These are phyloP conservation scores for Irpex rosettiformis DNA, from an alignment of 1,284 basidiomycete species.

Conservation along the genomic window DNA sequence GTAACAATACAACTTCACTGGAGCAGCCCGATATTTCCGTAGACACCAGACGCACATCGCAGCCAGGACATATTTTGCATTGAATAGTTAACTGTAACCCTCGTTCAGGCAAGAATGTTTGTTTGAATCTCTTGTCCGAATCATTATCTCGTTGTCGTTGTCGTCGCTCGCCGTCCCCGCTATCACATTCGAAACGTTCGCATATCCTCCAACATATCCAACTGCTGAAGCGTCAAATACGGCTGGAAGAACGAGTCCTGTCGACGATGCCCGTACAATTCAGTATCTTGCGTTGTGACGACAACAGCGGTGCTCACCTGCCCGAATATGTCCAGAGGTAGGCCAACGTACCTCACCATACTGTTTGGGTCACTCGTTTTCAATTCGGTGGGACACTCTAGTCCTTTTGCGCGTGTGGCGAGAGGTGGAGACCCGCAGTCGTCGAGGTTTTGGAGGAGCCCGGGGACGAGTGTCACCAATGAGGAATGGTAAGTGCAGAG, in stretches of 20 bases:
- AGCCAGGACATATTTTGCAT: too few species aligned
- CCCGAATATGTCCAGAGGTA: slow-evolving; percentile 87
- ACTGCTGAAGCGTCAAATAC: slow-evolving; percentile 93
- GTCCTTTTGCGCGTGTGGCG: slow-evolving; percentile 62
- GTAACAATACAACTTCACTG: too few species aligned
- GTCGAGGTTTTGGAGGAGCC: slow-evolving; percentile 83
- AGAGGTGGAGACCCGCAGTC: slow-evolving; percentile 92
- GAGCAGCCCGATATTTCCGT: too few species aligned
- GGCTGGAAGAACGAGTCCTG: slow-evolving; percentile 97
- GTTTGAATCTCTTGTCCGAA: too few species aligned
- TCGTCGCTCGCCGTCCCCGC: too few species aligned
- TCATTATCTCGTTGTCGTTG: too few species aligned
- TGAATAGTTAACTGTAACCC: too few species aligned
- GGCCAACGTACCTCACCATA: slow-evolving; percentile 86
- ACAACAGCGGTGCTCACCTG: slow-evolving; percentile 42
- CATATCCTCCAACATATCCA: slow-evolving; percentile 84
- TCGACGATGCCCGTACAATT: too few species aligned
- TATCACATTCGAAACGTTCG: too few species aligned
- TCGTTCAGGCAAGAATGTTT: too few species aligned
- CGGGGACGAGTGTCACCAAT: slow-evolving; percentile 80
- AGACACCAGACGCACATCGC: too few species aligned
- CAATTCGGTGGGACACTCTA: slow-evolving; percentile 76
- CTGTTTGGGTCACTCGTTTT: slow-evolving; percentile 90
- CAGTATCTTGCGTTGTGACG: neutral
- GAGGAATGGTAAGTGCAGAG: slow-evolving; percentile 98